Conservation (phyloP, 1,284 basidiomycete species). For the Boletellus dicymbophilus region DNA sequence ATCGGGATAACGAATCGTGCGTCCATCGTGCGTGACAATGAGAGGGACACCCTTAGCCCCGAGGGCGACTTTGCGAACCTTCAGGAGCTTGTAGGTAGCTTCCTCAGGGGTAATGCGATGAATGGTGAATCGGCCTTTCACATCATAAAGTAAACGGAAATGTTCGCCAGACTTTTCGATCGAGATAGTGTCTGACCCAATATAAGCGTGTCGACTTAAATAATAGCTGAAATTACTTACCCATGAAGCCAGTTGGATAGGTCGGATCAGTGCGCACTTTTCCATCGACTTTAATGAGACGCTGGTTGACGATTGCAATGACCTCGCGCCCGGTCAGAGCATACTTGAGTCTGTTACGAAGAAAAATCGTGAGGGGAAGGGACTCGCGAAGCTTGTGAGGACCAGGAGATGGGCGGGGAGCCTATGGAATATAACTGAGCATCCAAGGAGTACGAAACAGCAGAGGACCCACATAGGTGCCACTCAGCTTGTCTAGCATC, state of each 20-base stretch:
- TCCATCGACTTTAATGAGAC: constrained; percentile 97
- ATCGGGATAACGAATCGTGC: constrained; percentile 99
- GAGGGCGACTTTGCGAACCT: constrained; percentile 92
- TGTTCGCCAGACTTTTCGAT: constrained; percentile 99
- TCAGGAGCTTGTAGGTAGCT: constrained; percentile 97
- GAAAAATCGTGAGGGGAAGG: constrained; percentile 92
- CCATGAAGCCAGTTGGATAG: constrained; percentile 98
- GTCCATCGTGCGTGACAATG: constrained; percentile 98
- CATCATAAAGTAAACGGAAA: constrained; percentile 99
- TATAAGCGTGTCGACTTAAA: not conserved
- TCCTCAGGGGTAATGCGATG: constrained; percentile 99
- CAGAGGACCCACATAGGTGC: constrained; percentile 80
- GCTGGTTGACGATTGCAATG: constrained; percentile 92
- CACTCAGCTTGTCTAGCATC: constrained; percentile 99
- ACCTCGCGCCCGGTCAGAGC: constrained; percentile 97
- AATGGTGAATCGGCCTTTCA: constrained; percentile 99
- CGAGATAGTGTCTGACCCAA: constrained; percentile 81
- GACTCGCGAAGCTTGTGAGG: constrained; percentile 99
- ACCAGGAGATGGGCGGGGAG: constrained; percentile 95
- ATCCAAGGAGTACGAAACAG: not conserved
- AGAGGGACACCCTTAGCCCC: constrained; percentile 95
- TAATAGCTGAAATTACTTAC: constrained; percentile 46
- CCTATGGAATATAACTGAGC: constrained; percentile 47
- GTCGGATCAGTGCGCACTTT: constrained; percentile 99
- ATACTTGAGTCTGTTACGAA: constrained; percentile 99